Evolutionary conservation across 768 basidiomycete species (phyloP), one percentile per base, ranked within the genome.

Genomic region (Galerina marginata): DNA sequence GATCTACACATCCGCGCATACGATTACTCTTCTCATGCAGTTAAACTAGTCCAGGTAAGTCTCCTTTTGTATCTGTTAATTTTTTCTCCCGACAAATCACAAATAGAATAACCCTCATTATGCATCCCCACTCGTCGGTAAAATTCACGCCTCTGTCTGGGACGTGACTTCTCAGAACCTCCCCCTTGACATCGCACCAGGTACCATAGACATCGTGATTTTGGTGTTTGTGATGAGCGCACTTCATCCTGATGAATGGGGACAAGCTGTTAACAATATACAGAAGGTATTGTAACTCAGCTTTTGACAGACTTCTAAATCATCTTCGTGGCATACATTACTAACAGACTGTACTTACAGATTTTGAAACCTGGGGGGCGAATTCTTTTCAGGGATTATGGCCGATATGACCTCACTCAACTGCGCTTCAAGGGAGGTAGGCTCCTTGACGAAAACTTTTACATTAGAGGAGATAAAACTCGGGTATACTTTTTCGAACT

Each of bases 401-500:
- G 96, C 2, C 86, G 96, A 25, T 83, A 98, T 69, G 96, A 99
- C 71, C 85, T 99, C 46, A 93, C 97, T 1, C 96, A 98, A 73
- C 79, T 99, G 46, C 84, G 97, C 9, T 97, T 99, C 81, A 97
- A 94, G 74, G 82, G 83, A 6, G 88, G 90, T 1, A 83, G 97
- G 10, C 83, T 99, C 56, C 84, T 99, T 10, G 92, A 94, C 44
- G 94, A 96, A 48, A 96, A 97, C 71, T 89, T 99, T 65, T 99
- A 99, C 69, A 91, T 97, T 53, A 86, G 97, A 39, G 97, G 97
- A 0, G 97, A 99, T 77, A 96, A 94, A 68, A 99, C 97, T 0
- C 82, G 97, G 40, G 97, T 99, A 0, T 99, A 98, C 74, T 99
- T 99, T 73, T 99, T 99, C 65, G 91, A 93, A 61, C 73, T 92